phyloP scores from a whole-genome alignment of 169 alveolate genomes.

The Pseudocohnilembus persalinus region DNA sequence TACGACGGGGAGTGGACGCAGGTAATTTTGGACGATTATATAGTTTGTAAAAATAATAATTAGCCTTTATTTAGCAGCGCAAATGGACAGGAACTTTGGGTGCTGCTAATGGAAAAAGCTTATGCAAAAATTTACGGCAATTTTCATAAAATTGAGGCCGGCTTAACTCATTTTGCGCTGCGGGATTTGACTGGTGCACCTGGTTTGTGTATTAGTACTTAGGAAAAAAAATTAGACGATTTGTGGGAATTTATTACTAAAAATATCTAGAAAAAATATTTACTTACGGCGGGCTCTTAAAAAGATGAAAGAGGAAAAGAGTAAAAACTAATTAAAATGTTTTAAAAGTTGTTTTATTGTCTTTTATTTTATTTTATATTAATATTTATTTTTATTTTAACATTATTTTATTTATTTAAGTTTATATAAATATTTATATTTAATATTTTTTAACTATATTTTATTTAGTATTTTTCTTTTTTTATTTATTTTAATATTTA shows the following conservation, averaged over 20 bases:
- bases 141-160: slow-evolving; percentile 48
- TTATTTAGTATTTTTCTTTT: no score
- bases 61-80: slow-evolving; percentile 36
- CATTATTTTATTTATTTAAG: no score
- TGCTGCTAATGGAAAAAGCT: slow-evolving; percentile 53
- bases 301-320: slow-evolving; percentile 20
- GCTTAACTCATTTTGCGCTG: slow-evolving; percentile 48
- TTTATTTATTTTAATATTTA: no score
- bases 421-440: no score
- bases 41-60: slow-evolving; percentile 55
- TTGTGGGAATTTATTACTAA: slow-evolving; percentile 36
- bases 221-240: slow-evolving; percentile 31
- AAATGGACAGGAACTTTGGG: slow-evolving; percentile 57
- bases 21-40: slow-evolving; percentile 54
- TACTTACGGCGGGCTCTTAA: slow-evolving; percentile 49
- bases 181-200: slow-evolving; percentile 56
- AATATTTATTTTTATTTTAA: no score
- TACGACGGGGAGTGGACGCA: slow-evolving; percentile 61
- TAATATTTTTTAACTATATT: no score
- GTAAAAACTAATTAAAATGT: not conserved
- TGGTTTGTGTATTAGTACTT: slow-evolving; percentile 32
- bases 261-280: slow-evolving; percentile 44
- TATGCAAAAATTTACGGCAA: slow-evolving; percentile 62
- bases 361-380: no score
- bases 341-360: no score